Evolutionary conservation across 495 filamentous ascomycete genomes (phyloP), one percentile per base, ranked within the genome.

Genomic region (Ascobolus immersus): DNA sequence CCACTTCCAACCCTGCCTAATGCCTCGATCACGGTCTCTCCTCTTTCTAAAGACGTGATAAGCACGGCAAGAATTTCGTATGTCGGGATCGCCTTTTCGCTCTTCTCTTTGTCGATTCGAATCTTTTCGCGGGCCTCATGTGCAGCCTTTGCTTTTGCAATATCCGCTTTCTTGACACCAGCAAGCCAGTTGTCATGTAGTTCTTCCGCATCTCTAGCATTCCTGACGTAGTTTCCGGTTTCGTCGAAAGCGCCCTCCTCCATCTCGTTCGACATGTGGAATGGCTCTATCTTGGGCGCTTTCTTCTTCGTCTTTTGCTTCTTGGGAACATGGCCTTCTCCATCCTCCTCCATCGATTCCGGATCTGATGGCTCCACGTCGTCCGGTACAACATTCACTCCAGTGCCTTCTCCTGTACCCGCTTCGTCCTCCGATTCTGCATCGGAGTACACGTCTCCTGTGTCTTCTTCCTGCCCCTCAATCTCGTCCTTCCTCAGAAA

Each of bases 161-260:
- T 91, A 36, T 93, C 82, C 45, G 80, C 90, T 49, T 84, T 91
- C 29, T 74, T 82, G 0, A 93, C 56, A 0, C 82, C 89, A 20
- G 89, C 78, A 7, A 96, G 52, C 86, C 86, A 96, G 2, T 64
- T 61, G 54, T 96, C 86, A 47, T 96, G 78, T 8, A 77, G 65
- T 4, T 84, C 80, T 45, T 92, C 79, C 1, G 80, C 78, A 45
- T 96, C 86, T 0, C 53, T 59, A 1, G 81, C 81, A 41, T 82
- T 86, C n/a, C 86, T 64, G 20, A 96, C 69, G 49, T 62, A 96
- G 48, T 93, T 94, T 2, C 86, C 86, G 11, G 67, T 56, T 34
- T 77, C 76, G 47, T 96, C 86, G 44, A 92, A 94, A 9, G 67
- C 60, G 0, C 86, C 86, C 46, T 94, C 86, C 50, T 96, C 89